Percentiles rank a stretch among this genome's conserved stretches.
phyloP scores from a whole-genome alignment of 345 rosid species.

The Syzygium oleosum region DNA sequence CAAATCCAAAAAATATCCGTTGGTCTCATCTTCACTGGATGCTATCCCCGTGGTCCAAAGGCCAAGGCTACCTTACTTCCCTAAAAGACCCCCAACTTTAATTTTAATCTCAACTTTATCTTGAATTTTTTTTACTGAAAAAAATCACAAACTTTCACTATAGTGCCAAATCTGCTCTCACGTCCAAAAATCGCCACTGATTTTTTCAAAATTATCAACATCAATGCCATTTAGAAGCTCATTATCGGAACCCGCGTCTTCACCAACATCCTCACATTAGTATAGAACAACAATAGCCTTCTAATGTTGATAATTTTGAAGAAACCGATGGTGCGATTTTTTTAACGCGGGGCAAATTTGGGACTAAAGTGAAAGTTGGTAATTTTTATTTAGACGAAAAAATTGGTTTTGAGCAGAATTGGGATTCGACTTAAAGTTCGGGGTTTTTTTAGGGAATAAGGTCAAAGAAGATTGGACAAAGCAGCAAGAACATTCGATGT shows the following conservation, averaged over 20 bases:
- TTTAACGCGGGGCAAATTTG: neutral
- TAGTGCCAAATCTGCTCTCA: neutral
- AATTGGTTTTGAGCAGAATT: neutral
- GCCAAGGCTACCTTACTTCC: neutral
- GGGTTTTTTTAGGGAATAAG: neutral
- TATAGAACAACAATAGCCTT: no score
- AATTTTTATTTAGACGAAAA: neutral
- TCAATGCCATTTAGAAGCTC: neutral
- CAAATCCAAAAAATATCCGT: neutral
- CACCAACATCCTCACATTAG: neutral
- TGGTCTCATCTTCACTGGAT: neutral
- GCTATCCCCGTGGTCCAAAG: neutral
- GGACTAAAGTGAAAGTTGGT: neutral
- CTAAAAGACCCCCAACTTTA: neutral
- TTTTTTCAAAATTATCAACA: neutral
- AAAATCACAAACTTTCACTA: neutral
- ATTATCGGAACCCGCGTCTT: neutral
- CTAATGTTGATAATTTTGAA: neutral
- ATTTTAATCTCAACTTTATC: neutral
- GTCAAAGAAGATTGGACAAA: neutral
- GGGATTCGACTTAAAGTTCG: fast-evolving
- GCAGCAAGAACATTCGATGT: neutral
- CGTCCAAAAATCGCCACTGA: neutral
- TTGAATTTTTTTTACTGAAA: neutral
- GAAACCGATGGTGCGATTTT: fast-evolving